Conservation (phyloP, 2,329 filamentous ascomycete species). For the Cordyceps militaris region DNA sequence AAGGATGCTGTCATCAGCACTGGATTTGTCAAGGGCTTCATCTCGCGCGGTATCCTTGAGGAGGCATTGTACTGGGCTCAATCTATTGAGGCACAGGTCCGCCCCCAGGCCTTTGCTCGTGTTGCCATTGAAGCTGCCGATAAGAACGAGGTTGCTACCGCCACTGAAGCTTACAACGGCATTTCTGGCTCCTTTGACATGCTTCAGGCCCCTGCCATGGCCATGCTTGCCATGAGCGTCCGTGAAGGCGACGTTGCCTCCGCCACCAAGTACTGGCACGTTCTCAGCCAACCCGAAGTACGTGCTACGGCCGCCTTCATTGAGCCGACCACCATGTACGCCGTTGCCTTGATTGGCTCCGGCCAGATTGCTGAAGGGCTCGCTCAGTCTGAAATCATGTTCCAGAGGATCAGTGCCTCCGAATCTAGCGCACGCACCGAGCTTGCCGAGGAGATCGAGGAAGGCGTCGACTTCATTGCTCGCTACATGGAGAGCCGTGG, state of each 20-base stretch:
- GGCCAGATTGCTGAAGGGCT: constrained; percentile 79
- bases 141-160: constrained; percentile 60
- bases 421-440: constrained; percentile 45
- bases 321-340: constrained; percentile 86
- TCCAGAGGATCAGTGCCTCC: constrained; percentile 67
- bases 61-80: constrained; percentile 71
- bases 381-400: constrained; percentile 75
- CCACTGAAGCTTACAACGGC: constrained; percentile 57
- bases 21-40: constrained; percentile 72
- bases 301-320: constrained; percentile 60
- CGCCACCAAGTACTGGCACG: constrained; percentile 74
- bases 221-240: constrained; percentile 80
- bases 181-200: constrained; percentile 46
- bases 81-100: constrained; percentile 51
- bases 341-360: constrained; percentile 77
- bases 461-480: constrained; percentile 65
- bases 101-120: constrained; percentile 58
- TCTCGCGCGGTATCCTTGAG: constrained; percentile 61
- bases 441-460: constrained; percentile 73
- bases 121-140: constrained; percentile 76
- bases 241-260: constrained; percentile 71
- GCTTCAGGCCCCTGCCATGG: constrained; percentile 58
- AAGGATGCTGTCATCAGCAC: constrained; percentile 64
- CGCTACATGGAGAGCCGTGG: constrained; percentile 51
- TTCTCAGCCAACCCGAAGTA: constrained; percentile 57